A percentile compares a stretch with the other conserved stretches of the same genome.
Evolutionary conservation across 495 filamentous ascomycete genomes (phyloP).

Genomic region (Emericellopsis terricola): DNA sequence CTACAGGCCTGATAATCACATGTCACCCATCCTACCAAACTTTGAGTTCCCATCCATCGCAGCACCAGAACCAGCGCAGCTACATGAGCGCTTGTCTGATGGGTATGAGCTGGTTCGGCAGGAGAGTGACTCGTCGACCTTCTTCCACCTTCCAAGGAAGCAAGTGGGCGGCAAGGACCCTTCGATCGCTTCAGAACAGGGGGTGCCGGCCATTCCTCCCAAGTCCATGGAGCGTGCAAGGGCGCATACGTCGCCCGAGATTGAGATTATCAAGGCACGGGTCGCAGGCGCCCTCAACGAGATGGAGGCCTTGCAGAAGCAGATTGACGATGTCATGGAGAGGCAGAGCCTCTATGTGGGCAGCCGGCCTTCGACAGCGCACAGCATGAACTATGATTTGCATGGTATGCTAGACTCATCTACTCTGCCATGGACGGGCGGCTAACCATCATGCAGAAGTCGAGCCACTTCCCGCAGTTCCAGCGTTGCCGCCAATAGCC

Average conservation of each 20-base stretch:
- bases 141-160: slow-evolving; percentile 32
- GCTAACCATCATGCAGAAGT: slow-evolving; percentile 9
- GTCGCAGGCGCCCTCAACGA: slow-evolving; percentile 34
- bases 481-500: slow-evolving; percentile 24
- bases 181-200: slow-evolving; percentile 7
- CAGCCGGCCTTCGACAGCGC: slow-evolving; percentile 28
- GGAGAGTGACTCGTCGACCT: slow-evolving; percentile 27
- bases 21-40: slow-evolving; percentile 44
- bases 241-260: slow-evolving; percentile 15
- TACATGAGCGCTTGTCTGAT: slow-evolving; percentile 14
- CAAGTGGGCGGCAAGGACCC: slow-evolving; percentile 14
- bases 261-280: slow-evolving; percentile 25
- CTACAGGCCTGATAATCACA: slow-evolving; percentile 41
- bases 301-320: slow-evolving; percentile 28
- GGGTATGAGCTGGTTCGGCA: slow-evolving; percentile 18
- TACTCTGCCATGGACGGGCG: too few species aligned
- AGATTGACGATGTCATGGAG: slow-evolving; percentile 34
- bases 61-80: slow-evolving; percentile 21
- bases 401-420: slow-evolving; percentile 1
- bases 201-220: slow-evolving; percentile 11
- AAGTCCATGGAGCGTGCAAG: slow-evolving; percentile 12
- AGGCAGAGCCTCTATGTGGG: slow-evolving; percentile 30
- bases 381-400: slow-evolving; percentile 7
- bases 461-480: slow-evolving; percentile 27
- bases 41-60: slow-evolving; percentile 22